Conservation (phyloP, 2,329 filamentous ascomycete genomes). For the Sporothrix schenckii region DNA sequence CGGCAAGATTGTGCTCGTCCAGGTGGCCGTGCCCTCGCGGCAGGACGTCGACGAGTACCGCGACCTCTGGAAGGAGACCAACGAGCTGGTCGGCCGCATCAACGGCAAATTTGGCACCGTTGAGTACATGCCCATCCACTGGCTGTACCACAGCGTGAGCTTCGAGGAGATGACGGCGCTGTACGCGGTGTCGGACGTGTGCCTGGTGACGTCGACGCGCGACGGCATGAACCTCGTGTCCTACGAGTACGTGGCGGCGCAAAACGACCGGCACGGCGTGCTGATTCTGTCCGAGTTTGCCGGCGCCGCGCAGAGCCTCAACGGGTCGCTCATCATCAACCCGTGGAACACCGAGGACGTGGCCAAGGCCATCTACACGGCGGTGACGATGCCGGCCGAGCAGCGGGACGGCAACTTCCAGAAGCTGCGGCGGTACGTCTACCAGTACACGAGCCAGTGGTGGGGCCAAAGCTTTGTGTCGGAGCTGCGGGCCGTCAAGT, state of each 20-base stretch:
- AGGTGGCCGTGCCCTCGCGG: slow-evolving; percentile 91
- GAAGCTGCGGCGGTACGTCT: slow-evolving; percentile 92
- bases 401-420: slow-evolving; percentile 83
- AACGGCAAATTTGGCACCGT: slow-evolving; percentile 97
- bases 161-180: slow-evolving; percentile 94
- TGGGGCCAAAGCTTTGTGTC: slow-evolving; percentile 93
- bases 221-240: slow-evolving; percentile 99
- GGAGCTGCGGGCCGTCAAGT: slow-evolving; percentile 58
- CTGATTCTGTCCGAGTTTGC: slow-evolving; percentile 97
- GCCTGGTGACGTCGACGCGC: slow-evolving; percentile 90
- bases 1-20: slow-evolving; percentile 92
- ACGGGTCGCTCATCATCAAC: slow-evolving; percentile 92
- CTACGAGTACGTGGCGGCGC: slow-evolving; percentile 96
- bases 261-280: slow-evolving; percentile 85
- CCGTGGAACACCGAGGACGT: slow-evolving; percentile 98
- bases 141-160: slow-evolving; percentile 92
- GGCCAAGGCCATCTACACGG: slow-evolving; percentile 88
- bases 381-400: slow-evolving; percentile 94
- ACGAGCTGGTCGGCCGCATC: slow-evolving; percentile 94
- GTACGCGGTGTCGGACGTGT: slow-evolving; percentile 89
- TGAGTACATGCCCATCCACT: slow-evolving; percentile 99
- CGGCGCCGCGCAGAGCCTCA: slow-evolving; percentile 90
- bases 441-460: slow-evolving; percentile 97
- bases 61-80: slow-evolving; percentile 91
- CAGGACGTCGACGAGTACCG: slow-evolving; percentile 98